Base-by-base conservation (phyloP, 306 rosid genomes). In the Hylodesmum podocarpum region DNA sequence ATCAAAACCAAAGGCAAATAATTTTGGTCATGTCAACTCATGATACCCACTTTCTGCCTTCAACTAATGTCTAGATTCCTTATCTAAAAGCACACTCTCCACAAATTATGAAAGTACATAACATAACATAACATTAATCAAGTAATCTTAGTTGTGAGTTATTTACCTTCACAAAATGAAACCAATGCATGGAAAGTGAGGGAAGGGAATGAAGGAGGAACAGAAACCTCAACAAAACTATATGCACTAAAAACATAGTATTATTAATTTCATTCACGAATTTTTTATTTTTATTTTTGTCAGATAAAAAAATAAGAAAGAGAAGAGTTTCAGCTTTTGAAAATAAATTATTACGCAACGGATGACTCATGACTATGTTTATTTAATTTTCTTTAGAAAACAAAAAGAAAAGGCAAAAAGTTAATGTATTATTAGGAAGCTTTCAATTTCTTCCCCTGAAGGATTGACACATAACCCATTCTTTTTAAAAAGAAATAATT, bases 161-260 rank as follows among this genome's bases (percentile, higher is more conserved):
- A 63, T 87, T 88, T 70, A 77, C 84, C 84, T 79, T 83, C n/a
- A 31, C 57, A 25, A 44, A 76, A 80, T 19, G 74, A 37, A 78
- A 83, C 64, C 46, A 41, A 51, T 36, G 78, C 77, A 71, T 73
- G 34, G 65, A 72, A 67, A 33, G 25, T 6, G 72, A 28, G 33
- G 59, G 50, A 68, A 49, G 43, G 62, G 84, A 75, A 81, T 49
- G 81, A 72, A 46, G 49, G 65, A 85, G 62, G 80, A 44, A 66
- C 61, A 83, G 67, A 77, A 83, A 62, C 73, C 91, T 80, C 53
- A 33, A 78, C 75, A 73, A 28, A 61, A 46, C 21, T 39, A 81
- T 57, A 66, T 66, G 68, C 63, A 73, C 51, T 47, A 54, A 4
- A 19, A 46, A 78, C 12, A 29, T 8, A 57, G 28, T 51, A 41